These are phyloP conservation scores for Ganoderma multipileum DNA, from an alignment of 1,284 basidiomycete genomes.

Conservation along the genomic window DNA sequence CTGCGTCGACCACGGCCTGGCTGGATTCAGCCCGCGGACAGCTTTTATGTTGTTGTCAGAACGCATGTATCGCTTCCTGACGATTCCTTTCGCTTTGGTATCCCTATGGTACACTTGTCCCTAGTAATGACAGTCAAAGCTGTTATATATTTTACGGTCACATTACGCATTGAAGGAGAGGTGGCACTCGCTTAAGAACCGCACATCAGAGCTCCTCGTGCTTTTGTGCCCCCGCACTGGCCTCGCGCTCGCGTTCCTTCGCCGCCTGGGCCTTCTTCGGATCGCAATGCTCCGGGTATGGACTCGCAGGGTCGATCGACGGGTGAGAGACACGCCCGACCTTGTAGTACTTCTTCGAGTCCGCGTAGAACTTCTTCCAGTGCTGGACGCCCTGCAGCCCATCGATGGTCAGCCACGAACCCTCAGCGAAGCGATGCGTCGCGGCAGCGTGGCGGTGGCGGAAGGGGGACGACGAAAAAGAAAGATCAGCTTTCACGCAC, in stretches of 20 bases:
- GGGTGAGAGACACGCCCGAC: conserved; percentile 78
- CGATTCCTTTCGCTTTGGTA: conserved; percentile 17
- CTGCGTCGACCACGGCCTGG: not conserved
- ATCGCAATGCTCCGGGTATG: conserved; percentile 83
- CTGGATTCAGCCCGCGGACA: conserved; percentile 10
- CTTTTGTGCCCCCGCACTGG: conserved; percentile 32
- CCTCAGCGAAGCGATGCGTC: not conserved
- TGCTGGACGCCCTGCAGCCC: conserved; percentile 69
- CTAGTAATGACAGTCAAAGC: conserved; percentile 22
- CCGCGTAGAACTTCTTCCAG: conserved; percentile 90
- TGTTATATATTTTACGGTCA: conserved; percentile 22
- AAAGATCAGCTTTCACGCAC: conserved; percentile 49
- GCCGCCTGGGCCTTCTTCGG: conserved; percentile 53
- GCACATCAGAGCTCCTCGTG: conserved; percentile 47
- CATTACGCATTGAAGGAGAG: conserved; percentile 23
- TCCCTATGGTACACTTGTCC: conserved; percentile 24
- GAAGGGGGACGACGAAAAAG: conserved; percentile 14
- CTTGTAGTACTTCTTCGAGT: conserved; percentile 79
- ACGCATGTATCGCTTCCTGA: conserved; percentile 21
- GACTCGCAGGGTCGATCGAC: conserved; percentile 80
- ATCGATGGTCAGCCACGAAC: not conserved
- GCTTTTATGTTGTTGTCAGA: not conserved
- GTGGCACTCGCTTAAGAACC: conserved; percentile 15
- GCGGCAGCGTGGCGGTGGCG: conserved; percentile 1
- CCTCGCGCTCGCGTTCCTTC: conserved; percentile 28